A percentile compares a stretch with the other conserved stretches of the same genome.
These are phyloP conservation scores for Avicennia marina DNA, from an alignment of 257 asterid species.

Conservation along the genomic window DNA sequence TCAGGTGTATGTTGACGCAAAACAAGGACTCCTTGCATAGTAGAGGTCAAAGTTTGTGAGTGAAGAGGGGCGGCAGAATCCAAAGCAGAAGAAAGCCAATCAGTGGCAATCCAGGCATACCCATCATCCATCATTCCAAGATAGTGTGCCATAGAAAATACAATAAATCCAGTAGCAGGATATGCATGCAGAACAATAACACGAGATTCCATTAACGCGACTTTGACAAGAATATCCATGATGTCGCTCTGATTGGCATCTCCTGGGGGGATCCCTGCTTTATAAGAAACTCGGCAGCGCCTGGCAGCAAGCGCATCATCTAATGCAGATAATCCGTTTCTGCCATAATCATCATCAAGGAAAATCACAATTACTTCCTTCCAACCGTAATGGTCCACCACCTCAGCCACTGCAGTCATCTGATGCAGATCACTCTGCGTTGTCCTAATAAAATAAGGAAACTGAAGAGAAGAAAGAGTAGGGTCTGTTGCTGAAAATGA, in stretches of 20 bases:
- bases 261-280: conserved; percentile 47
- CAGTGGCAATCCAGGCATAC: conserved; percentile 78
- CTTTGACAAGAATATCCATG: conserved; percentile 55
- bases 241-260: conserved; percentile 30
- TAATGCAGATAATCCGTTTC: conserved; percentile 67
- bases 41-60: background rate
- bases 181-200: conserved; percentile 63
- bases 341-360: conserved; percentile 74
- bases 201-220: conserved; percentile 57
- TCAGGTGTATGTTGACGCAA: conserved; percentile 50
- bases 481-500: conserved; percentile 92
- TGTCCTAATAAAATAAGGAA: conserved; percentile 70
- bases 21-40: conserved; percentile 22
- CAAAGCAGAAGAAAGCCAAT: conserved; percentile 70
- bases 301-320: conserved; percentile 61
- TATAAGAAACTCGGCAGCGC: conserved; percentile 50
- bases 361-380: conserved; percentile 63
- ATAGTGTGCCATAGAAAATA: conserved; percentile 46
- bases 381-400: conserved; percentile 65
- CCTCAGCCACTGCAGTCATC: conserved; percentile 70
- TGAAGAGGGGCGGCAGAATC: conserved; percentile 31
- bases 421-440: conserved; percentile 77
- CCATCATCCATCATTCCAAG: conserved; percentile 72
- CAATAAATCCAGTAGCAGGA: conserved; percentile 35
- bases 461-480: conserved; percentile 68